phyloP scores from a whole-genome alignment of 2,329 filamentous ascomycete genomes.

The Truncatella angustata region DNA sequence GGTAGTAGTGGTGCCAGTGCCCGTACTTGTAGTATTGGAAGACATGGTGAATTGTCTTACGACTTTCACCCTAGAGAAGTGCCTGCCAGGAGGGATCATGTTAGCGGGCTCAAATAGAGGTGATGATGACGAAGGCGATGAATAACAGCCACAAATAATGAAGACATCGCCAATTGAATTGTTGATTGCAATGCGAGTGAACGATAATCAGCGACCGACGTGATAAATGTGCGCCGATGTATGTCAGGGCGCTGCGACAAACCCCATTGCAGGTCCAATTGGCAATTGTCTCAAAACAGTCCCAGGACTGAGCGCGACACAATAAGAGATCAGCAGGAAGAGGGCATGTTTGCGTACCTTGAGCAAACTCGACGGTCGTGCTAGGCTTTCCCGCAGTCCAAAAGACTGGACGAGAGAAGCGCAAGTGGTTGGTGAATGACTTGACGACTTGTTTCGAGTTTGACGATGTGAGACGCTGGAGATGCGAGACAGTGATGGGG shows the following conservation, averaged over 20 bases:
- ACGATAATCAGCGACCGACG: background rate
- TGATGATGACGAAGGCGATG: background rate
- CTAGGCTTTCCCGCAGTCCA: conserved; percentile 15
- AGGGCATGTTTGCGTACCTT: conserved; percentile 14
- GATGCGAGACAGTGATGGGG: conserved; percentile 17
- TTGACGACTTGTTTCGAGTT: conserved; percentile 23
- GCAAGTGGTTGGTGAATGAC: conserved; percentile 17
- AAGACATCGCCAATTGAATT: background rate
- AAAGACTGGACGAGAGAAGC: conserved; percentile 20
- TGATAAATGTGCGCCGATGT: background rate
- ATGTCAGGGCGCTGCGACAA: background rate
- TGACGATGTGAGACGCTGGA: conserved; percentile 20
- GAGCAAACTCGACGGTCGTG: conserved; percentile 12
- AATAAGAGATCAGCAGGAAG: conserved; percentile 4
- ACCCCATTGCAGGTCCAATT: conserved; percentile 1
- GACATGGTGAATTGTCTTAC: conserved; percentile 15
- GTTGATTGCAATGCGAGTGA: background rate
- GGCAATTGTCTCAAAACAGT: background rate
- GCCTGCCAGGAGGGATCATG: conserved; percentile 11
- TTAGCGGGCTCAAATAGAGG: conserved; percentile 3
- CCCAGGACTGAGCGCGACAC: conserved; percentile 8
- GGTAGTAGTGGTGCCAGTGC: conserved; percentile 1
- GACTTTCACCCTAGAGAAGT: conserved; percentile 9
- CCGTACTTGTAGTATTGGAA: conserved; percentile 15
- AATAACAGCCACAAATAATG: background rate